Conservation (phyloP, 2,329 filamentous ascomycete species). For the Colletotrichum orbiculare region DNA sequence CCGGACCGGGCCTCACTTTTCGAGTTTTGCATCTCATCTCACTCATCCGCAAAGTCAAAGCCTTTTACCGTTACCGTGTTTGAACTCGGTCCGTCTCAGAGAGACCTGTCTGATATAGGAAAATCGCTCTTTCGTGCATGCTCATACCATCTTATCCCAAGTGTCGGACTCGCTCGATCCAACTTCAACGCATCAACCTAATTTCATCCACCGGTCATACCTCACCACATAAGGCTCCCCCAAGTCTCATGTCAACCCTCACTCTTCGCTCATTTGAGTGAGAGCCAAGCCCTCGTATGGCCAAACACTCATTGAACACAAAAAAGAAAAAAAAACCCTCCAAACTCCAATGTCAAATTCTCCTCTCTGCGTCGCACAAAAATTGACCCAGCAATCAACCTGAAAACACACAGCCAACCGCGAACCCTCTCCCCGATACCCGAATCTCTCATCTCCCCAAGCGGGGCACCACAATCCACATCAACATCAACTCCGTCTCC, state of each 20-base stretch:
- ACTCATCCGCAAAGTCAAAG: not conserved
- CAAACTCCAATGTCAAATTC: not conserved
- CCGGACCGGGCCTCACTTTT: not conserved
- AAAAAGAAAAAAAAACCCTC: constrained; percentile 2
- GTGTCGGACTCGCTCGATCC: no score
- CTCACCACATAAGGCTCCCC: constrained; percentile 3
- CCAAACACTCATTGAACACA: not conserved
- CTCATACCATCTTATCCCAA: no score
- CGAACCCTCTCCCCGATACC: no score
- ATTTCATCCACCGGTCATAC: not conserved
- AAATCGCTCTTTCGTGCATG: no score
- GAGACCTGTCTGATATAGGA: no score
- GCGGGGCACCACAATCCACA: no score
- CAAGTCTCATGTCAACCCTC: not conserved
- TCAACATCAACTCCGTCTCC: no score
- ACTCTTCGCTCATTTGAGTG: no score
- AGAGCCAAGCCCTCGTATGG: no score
- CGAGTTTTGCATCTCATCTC: not conserved
- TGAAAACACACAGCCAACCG: not conserved
- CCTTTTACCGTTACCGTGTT: no score
- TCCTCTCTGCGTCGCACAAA: constrained; percentile 3
- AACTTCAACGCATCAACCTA: not conserved
- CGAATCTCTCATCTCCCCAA: no score
- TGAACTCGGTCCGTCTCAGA: no score
- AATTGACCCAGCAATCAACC: constrained; percentile 3